A percentile compares a stretch with the other conserved stretches of the same genome.
These are phyloP conservation scores for Lycium ferocissimum DNA, from an alignment of 257 asterid genomes.

Conservation along the genomic window DNA sequence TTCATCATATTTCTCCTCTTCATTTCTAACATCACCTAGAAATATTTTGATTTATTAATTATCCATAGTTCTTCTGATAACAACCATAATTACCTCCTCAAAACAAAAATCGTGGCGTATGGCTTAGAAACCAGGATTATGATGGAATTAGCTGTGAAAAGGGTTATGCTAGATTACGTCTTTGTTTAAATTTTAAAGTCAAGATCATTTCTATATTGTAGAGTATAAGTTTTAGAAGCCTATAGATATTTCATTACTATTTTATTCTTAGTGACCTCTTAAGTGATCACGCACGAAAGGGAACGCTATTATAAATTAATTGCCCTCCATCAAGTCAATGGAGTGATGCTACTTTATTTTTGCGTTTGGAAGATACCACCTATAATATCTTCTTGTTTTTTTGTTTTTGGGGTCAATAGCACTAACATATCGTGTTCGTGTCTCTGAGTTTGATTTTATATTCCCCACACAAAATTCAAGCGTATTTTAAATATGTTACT, in stretches of 20 bases:
- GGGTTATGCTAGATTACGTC: neutral
- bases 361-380: neutral
- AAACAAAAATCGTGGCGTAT: no score
- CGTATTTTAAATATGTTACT: neutral
- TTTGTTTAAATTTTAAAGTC: neutral
- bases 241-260: neutral
- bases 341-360: neutral
- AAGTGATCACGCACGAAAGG: slow-evolving; percentile 10
- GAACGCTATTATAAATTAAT: neutral
- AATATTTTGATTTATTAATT: no score
- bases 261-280: slow-evolving; percentile 5
- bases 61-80: neutral
- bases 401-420: no score
- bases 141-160: neutral
- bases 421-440: neutral
- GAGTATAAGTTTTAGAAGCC: neutral
- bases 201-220: neutral
- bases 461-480: neutral
- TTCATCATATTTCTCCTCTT: neutral
- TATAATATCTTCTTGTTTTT: neutral
- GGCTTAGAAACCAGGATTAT: no score
- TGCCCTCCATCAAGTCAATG: neutral
- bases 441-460: neutral
- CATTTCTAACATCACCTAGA: neutral
- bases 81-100: neutral